Percentiles rank a stretch among this genome's conserved stretches.
These are phyloP conservation scores for Castanopsis chinensis DNA, from an alignment of 306 rosid genomes.

Conservation along the genomic window DNA sequence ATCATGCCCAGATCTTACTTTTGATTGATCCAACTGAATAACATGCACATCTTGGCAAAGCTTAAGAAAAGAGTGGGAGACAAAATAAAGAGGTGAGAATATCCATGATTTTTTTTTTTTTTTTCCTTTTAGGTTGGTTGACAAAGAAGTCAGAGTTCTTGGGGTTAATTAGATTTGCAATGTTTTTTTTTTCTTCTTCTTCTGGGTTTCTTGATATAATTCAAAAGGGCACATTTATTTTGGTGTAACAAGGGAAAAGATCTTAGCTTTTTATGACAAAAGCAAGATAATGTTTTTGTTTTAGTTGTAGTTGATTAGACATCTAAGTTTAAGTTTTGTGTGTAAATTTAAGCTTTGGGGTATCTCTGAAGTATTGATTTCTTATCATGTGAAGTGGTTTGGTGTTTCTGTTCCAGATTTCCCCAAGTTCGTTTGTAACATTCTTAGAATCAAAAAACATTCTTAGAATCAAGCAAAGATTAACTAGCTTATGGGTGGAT, in stretches of 20 bases:
- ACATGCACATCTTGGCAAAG: slow-evolving; percentile 22
- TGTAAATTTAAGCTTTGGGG: slow-evolving; percentile 29
- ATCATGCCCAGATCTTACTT: slow-evolving; percentile 81
- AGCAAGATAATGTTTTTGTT: slow-evolving; percentile 12
- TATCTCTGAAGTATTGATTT: slow-evolving; percentile 33
- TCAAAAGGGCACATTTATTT: slow-evolving; percentile 17
- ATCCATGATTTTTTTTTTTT: neutral
- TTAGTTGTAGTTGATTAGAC: slow-evolving; percentile 18
- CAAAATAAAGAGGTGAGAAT: slow-evolving; percentile 34
- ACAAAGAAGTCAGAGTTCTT: slow-evolving; percentile 49
- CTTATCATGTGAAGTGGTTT: slow-evolving; percentile 22
- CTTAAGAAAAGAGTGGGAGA: slow-evolving; percentile 25
- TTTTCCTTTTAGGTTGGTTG: slow-evolving; percentile 27
- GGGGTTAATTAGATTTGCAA: slow-evolving; percentile 22
- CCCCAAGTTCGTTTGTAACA: slow-evolving; percentile 25
- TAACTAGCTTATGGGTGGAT: slow-evolving; percentile 22
- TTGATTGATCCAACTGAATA: slow-evolving; percentile 46
- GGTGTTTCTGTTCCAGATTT: slow-evolving; percentile 29
- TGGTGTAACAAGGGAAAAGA: slow-evolving; percentile 10
- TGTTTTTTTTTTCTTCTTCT: slow-evolving; percentile 5
- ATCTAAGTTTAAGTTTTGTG: neutral
- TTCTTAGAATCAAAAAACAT: slow-evolving; percentile 23
- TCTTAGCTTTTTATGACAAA: slow-evolving; percentile 1
- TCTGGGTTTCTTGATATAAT: slow-evolving; percentile 30
- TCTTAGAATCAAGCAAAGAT: slow-evolving; percentile 19